Percentiles rank a stretch among this genome's conserved stretches.
phyloP scores from a whole-genome alignment of 1,284 basidiomycete genomes.

The Papiliotrema terrestris region DNA sequence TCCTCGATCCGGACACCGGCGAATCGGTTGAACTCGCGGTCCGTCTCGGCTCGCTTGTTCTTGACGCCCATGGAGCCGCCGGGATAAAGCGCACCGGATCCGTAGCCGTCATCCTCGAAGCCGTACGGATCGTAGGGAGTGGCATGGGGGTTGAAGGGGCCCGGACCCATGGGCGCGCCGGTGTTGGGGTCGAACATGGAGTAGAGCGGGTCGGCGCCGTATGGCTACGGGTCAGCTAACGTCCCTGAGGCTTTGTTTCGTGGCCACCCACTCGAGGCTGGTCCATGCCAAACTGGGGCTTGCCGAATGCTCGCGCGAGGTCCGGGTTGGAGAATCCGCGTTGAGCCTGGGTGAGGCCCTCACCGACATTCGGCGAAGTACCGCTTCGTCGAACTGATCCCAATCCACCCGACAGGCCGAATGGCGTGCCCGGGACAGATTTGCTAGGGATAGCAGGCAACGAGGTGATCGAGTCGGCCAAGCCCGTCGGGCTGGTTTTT shows the following conservation, averaged over 20 bases:
- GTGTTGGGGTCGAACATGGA: conserved; percentile 16
- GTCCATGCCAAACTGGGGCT: conserved; percentile 58
- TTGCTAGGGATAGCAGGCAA: conserved; percentile 49
- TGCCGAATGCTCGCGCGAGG: conserved; percentile 57
- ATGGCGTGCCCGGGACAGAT: conserved; percentile 47
- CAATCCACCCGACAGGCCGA: conserved; percentile 30
- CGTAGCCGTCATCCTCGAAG: conserved; percentile 61
- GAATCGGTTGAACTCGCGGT: conserved; percentile 92
- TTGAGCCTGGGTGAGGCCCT: conserved; percentile 39
- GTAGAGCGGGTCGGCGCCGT: conserved; percentile 45
- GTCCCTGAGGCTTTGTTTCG: neutral
- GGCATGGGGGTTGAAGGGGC: conserved; percentile 49
- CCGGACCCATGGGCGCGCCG: conserved; percentile 25
- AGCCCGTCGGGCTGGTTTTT: conserved; percentile 46
- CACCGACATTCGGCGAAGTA: conserved; percentile 25
- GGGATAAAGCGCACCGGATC: conserved; percentile 72
- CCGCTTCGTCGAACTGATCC: conserved; percentile 31
- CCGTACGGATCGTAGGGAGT: conserved; percentile 61
- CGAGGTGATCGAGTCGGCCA: conserved; percentile 47
- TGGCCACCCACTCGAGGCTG: conserved; percentile 15
- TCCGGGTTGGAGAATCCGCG: conserved; percentile 51
- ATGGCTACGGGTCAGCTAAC: conserved; percentile 29
- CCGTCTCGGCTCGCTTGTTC: conserved; percentile 88
- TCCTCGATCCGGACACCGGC: conserved; percentile 93
- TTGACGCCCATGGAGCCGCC: conserved; percentile 79